These are phyloP conservation scores for Conticribra weissflogii DNA, from an alignment of 108 stramenopile species.

Conservation along the genomic window DNA sequence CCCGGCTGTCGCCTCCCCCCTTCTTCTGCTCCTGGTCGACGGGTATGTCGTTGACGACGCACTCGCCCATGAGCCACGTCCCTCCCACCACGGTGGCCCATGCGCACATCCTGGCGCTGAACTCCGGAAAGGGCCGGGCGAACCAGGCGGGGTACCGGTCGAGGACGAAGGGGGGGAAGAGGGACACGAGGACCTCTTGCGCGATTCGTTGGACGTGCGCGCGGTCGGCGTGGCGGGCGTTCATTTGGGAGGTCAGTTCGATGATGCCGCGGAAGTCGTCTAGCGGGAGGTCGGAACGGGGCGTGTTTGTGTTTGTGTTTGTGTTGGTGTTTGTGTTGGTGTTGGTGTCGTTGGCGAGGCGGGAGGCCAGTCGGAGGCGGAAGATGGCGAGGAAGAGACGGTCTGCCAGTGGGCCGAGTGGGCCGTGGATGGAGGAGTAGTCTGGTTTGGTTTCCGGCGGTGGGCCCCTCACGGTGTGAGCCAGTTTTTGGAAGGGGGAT, in stretches of 20 bases:
- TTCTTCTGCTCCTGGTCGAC: conserved; percentile 6
- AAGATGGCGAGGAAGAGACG: conserved; percentile 61
- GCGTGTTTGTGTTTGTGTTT: conserved; percentile 12
- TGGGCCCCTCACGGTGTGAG: conserved; percentile 66
- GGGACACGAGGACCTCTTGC: conserved; percentile 59
- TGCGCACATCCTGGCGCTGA: conserved; percentile 88
- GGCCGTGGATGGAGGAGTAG: conserved; percentile 74
- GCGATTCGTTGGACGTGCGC: conserved; percentile 57
- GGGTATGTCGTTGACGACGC: conserved; percentile 82
- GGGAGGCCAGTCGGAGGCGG: conserved; percentile 59
- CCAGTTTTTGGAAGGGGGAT: too few species aligned
- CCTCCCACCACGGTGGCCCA: conserved; percentile 85
- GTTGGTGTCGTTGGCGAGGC: conserved; percentile 34
- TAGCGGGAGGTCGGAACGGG: conserved; percentile 31
- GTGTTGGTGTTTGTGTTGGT: conserved; percentile 21
- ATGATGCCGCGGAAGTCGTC: conserved; percentile 72
- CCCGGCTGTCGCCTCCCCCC: conserved; percentile 33
- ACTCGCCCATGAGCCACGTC: conserved; percentile 95
- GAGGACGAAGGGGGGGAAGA: conserved; percentile 44
- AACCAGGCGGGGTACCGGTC: conserved; percentile 78
- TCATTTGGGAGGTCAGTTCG: conserved; percentile 70
- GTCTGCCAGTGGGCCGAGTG: conserved; percentile 67
- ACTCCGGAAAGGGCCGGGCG: conserved; percentile 77
- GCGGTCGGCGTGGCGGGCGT: conserved; percentile 58
- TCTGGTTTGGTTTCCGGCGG: conserved; percentile 69